phyloP scores from a whole-genome alignment of 192 early-diverging fungal genomes.

The Rhizophlyctis rosea region DNA sequence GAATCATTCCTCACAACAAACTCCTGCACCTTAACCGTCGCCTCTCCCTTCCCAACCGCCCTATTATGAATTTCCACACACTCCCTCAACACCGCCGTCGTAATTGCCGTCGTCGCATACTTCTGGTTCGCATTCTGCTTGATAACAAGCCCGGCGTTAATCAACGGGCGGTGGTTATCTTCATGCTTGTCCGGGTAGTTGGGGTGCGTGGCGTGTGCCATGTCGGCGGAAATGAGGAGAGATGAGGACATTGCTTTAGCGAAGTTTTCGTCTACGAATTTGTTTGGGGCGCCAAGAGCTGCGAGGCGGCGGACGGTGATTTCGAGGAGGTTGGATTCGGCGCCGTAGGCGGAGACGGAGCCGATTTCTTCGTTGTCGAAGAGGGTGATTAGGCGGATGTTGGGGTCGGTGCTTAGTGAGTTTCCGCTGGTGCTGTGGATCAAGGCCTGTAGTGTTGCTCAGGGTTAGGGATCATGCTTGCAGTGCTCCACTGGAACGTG shows the following conservation, averaged over 20 bases:
- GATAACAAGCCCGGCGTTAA: conserved; percentile 89
- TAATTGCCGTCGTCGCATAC: conserved; percentile 60
- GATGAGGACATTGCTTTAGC: conserved; percentile 82
- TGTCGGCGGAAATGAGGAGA: conserved; percentile 86
- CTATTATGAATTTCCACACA: too few species aligned
- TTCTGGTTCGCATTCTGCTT: conserved; percentile 96
- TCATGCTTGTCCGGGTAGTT: conserved; percentile 94
- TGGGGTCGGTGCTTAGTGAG: conserved; percentile 57
- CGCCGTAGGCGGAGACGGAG: conserved; percentile 87
- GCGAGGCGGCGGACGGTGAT: conserved; percentile 40
- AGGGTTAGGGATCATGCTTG: neutral
- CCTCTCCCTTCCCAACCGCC: conserved; percentile 53
- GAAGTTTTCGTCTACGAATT: conserved; percentile 38
- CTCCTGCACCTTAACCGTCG: conserved; percentile 80
- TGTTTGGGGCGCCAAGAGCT: neutral
- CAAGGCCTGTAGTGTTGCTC: conserved; percentile 41
- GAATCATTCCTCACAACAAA: conserved; percentile 86
- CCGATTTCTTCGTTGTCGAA: conserved; percentile 99
- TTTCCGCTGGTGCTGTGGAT: conserved; percentile 45
- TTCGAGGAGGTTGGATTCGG: conserved; percentile 78
- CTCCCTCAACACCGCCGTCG: conserved; percentile 50
- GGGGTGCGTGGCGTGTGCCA: conserved; percentile 89
- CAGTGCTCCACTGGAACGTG: too few species aligned
- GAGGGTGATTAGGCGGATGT: conserved; percentile 81
- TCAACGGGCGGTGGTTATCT: conserved; percentile 83